phyloP scores from a whole-genome alignment of 192 early-diverging fungal species.

The Coemansia sp. region DNA sequence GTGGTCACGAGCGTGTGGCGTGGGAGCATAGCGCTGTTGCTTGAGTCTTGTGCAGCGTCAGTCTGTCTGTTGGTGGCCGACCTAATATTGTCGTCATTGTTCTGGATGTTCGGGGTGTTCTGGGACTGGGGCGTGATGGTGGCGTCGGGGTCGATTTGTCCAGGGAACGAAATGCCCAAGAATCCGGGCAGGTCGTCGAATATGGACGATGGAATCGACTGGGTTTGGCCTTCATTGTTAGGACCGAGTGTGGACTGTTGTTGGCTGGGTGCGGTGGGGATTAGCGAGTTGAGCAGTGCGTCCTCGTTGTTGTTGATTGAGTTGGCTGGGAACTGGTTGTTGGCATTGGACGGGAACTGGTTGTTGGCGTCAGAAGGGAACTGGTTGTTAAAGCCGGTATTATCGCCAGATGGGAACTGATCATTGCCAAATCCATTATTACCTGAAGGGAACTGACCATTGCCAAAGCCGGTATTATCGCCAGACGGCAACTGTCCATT shows the following conservation, averaged over 20 bases:
- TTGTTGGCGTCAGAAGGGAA: too few species aligned
- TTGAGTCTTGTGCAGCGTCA: not conserved
- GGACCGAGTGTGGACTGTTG: too few species aligned
- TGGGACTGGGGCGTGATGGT: not conserved
- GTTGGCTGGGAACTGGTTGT: too few species aligned
- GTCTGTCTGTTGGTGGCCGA: not conserved
- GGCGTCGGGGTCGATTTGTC: slow-evolving; percentile 5
- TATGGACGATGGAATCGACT: slow-evolving; percentile 21
- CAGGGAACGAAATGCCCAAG: slow-evolving; percentile 23
- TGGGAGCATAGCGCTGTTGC: not conserved
- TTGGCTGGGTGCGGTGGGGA: not conserved
- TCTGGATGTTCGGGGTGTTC: not conserved
- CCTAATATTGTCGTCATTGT: not conserved
- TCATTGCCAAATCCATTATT: not conserved
- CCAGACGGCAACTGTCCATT: too few species aligned
- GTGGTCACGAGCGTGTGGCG: not conserved
- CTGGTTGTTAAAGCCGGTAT: too few species aligned
- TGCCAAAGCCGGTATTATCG: too few species aligned
- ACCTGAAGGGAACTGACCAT: too few species aligned
- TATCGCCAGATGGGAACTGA: not conserved
- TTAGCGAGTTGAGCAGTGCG: not conserved
- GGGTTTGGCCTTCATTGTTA: not conserved
- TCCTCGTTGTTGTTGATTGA: too few species aligned
- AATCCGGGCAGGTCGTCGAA: slow-evolving; percentile 27
- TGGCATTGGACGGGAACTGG: too few species aligned